Evolutionary conservation across 495 filamentous ascomycete species (phyloP).

Genomic region (Ramalina peruviana): DNA sequence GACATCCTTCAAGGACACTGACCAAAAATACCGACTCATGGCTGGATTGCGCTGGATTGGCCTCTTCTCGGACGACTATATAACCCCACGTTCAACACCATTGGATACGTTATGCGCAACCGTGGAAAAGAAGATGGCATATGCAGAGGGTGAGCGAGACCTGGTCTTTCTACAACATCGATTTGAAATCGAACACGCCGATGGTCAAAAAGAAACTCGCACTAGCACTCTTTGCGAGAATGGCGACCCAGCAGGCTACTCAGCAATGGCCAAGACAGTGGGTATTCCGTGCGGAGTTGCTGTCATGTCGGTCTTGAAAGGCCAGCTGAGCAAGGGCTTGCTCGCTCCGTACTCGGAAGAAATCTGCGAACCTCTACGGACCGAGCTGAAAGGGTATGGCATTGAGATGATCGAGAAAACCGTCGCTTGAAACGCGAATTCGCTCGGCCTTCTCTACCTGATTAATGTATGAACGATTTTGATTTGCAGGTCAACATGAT

Average conservation of each 20-base stretch:
- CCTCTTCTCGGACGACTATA: constrained; percentile 63
- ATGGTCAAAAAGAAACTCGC: constrained; percentile 58
- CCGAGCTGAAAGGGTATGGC: constrained; percentile 44
- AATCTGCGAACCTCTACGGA: constrained; percentile 52
- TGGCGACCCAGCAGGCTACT: constrained; percentile 66
- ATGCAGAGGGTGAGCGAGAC: constrained; percentile 69
- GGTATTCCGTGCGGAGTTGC: constrained; percentile 48
- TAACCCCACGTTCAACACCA: constrained; percentile 63
- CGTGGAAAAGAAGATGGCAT: constrained; percentile 87
- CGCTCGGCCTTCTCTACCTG: too few relatives aligned
- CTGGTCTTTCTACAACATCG: constrained; percentile 84
- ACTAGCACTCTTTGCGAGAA: constrained; percentile 79
- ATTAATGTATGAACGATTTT: too few relatives aligned
- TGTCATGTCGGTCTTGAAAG: constrained; percentile 71
- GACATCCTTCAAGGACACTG: constrained; percentile 51
- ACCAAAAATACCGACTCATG: constrained; percentile 66
- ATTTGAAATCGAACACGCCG: constrained; percentile 75
- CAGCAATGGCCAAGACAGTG: constrained; percentile 79
- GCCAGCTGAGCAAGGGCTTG: constrained; percentile 64
- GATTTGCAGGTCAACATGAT: too few relatives aligned
- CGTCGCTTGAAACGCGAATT: background rate
- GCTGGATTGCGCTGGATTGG: constrained; percentile 75
- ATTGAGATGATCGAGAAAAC: constrained; percentile 1
- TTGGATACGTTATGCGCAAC: constrained; percentile 83
- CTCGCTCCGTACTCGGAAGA: constrained; percentile 67